phyloP scores from a whole-genome alignment of 2,329 filamentous ascomycete species.

The Clonostachys solani region DNA sequence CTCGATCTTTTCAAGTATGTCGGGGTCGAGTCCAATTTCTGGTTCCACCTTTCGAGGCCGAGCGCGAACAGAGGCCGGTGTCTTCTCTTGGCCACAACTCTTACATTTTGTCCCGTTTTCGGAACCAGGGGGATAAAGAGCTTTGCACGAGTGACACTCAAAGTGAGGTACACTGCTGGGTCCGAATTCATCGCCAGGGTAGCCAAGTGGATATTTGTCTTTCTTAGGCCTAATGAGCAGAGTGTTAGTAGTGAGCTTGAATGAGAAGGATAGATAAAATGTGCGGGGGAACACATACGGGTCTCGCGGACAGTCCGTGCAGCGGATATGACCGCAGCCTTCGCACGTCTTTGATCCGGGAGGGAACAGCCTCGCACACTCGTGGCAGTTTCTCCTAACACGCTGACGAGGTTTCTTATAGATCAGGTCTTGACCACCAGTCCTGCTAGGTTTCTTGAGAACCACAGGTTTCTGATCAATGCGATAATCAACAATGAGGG shows the following conservation, averaged over 20 bases:
- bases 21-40: constrained; percentile 48
- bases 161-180: constrained; percentile 46
- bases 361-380: constrained; percentile 62
- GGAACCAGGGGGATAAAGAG: constrained; percentile 46
- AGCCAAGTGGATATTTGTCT: constrained; percentile 65
- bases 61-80: constrained; percentile 52
- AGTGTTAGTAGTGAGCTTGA: constrained; percentile 2
- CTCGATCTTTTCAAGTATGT: constrained; percentile 53
- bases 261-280: not conserved
- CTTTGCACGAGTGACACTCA: constrained; percentile 60
- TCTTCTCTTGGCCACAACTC: constrained; percentile 57
- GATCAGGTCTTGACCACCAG: constrained; percentile 66
- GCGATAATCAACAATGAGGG: constrained; percentile 46
- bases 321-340: constrained; percentile 68
- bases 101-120: constrained; percentile 50
- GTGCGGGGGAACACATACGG: constrained; percentile 52
- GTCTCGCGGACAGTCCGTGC: constrained; percentile 75
- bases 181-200: constrained; percentile 61
- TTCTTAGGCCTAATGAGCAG: constrained; percentile 51
- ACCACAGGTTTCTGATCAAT: constrained; percentile 40
- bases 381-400: constrained; percentile 72
- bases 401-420: constrained; percentile 69
- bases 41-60: constrained; percentile 57
- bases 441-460: constrained; percentile 60
- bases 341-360: constrained; percentile 58